Base-by-base conservation (phyloP, 108 stramenopile species). In the Pseudonitzschia multiseries region DNA sequence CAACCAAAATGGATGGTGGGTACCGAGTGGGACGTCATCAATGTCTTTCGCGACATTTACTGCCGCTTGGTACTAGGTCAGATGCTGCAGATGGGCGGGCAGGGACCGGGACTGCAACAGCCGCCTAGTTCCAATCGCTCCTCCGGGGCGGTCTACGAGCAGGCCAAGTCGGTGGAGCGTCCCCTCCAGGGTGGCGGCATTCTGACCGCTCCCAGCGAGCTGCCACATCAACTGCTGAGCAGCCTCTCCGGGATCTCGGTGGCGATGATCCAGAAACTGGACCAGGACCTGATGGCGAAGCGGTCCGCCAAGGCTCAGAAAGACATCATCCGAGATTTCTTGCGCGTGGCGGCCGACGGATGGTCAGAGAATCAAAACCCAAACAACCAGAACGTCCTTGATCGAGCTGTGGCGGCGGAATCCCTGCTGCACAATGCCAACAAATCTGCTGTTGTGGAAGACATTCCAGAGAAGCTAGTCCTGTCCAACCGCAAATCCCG, bases 1-100 rank as follows among this genome's bases (percentile, higher is more conserved):
- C 91, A 96, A 73, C 95, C 92, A 13, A 92, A 92, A 57, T 96
- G 95, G 95, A 96, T 96, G 95, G 89, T 96, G 15, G 92, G 95
- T 1, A 76, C 91, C 17, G 95, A 96, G 68, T 96, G 95, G 95
- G 92, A 92, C 70, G 85, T 96, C 83, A 96, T 96, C 56, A 93
- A 92, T 75, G 71, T 96, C 17, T 76, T 91, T 26, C 84, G 95
- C 62, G 95, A 96, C 73, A 88, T 96, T 63, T 96, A 93, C 69
- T 83, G 87, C 63, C 87, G 95, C 44, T 69, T 96, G 48, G 88
- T 90, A 2, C 79, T 93, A 27, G 95, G 95, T 12, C 95, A 96
- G 72, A 80, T 82, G 6, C 73, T 90, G 43, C 92, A 87, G 54
- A 82, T 85, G 22, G 92, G 92, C 48, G 95, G 92, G n/a, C 95